Evolutionary conservation across 768 basidiomycete genomes (phyloP), one percentile per base, ranked within the genome.

Genomic region (Collybia mongolica): DNA sequence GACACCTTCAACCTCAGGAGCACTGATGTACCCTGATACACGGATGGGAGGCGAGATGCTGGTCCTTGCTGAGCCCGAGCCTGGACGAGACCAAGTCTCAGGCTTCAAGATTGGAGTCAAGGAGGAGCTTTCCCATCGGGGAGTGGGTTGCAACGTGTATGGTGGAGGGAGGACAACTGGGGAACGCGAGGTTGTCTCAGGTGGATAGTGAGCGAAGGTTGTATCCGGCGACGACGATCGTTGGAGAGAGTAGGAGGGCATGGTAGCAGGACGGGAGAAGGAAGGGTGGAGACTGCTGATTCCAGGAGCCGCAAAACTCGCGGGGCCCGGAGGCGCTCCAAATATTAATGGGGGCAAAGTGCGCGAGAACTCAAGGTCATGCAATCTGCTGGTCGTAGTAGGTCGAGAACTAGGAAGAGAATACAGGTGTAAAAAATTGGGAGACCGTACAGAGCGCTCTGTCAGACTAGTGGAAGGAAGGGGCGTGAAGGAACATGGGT

Each of bases 141-240:
- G 86, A 46, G 68, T 70, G 2, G 86, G 87, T 60, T 88, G 82
- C 3, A 89, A 68, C 8, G 83, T 79, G 59, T 81, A 86, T 2
- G 86, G 87, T 14, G 85, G 78, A 14, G 76, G 73, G 48, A 77
- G 64, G 49, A 61, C 57, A 46, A 61, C 53, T 19, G 65, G 48
- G 22, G 62, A 54, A 18, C 61, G 56, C 37, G 55, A 51, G 51
- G 65, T 55, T 23, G 61, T 52, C 43, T 70, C 69, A 17, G 69
- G 67, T 44, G 64, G 59, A 38, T 66, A 64, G 41, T 69, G 68
- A 36, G 66, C 66, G 60, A 72, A 73, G 8, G 52, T 39, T 22
- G 54, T 44, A 19, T 69, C 70, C 17, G 72, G 70, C n/a, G 74
- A 71, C 28, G 59, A 54, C 32, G 71, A 69, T 41, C 64, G 61